Percentiles rank a stretch among this genome's conserved stretches.
Evolutionary conservation across 495 filamentous ascomycete species (phyloP).

Genomic region (Hyaloscypha bicolor): DNA sequence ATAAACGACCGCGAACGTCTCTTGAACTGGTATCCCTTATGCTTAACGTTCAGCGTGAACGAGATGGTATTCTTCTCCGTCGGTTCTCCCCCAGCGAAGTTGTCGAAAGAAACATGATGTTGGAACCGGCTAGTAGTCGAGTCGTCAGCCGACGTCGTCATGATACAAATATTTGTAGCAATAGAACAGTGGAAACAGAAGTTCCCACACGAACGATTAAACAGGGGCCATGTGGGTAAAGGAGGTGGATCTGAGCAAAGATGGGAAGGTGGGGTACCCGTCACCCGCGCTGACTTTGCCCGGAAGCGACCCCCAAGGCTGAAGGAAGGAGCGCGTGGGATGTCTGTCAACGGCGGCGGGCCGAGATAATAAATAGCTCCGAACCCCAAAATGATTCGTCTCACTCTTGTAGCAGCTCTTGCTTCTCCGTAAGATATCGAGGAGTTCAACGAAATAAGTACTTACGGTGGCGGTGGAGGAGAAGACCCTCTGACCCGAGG

Average conservation of each 20-base stretch:
- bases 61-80: constrained; percentile 80
- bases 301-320: constrained; percentile 8
- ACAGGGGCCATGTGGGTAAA: not conserved
- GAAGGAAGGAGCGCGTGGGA: not conserved
- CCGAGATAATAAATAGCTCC: constrained; percentile 11
- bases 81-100: constrained; percentile 67
- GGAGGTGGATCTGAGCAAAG: constrained; percentile 7
- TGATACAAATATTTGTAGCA: constrained; percentile 1
- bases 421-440: not conserved
- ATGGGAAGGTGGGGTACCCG: constrained; percentile 18
- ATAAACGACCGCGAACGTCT: constrained; percentile 88
- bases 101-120: constrained; percentile 86
- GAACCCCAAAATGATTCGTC: not conserved
- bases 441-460: constrained; percentile 7
- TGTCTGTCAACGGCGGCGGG: not conserved
- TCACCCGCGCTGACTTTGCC: constrained; percentile 17
- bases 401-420: constrained; percentile 7
- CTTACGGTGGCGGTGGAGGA: constrained; percentile 33
- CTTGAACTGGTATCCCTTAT: constrained; percentile 84
- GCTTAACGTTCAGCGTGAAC: constrained; percentile 84
- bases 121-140: constrained; percentile 50
- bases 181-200: constrained; percentile 4
- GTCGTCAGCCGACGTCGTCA: constrained; percentile 24
- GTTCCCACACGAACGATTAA: not conserved
- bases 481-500: constrained; percentile 25